Conservation (phyloP, 768 basidiomycete species). For the Psilocybe subaeruginosa region DNA sequence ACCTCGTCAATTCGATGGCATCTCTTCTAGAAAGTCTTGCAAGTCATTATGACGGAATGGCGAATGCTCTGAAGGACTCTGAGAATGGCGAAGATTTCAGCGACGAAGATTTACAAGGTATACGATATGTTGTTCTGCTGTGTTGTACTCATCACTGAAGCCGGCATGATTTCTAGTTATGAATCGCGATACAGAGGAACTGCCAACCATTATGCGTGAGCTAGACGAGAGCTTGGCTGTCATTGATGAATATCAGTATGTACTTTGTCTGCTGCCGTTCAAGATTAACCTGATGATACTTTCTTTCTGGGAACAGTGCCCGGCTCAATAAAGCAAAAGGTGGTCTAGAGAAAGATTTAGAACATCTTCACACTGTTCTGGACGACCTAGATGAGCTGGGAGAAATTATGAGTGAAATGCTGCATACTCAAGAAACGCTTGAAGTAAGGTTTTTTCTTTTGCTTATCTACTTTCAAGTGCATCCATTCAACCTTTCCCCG, state of each 20-base stretch:
- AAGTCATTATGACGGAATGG: conserved; percentile 81
- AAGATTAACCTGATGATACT: background rate
- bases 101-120: conserved; percentile 74
- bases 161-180: conserved; percentile 51
- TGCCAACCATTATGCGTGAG: conserved; percentile 75
- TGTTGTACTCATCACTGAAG: background rate
- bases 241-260: conserved; percentile 64
- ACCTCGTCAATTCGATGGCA: conserved; percentile 68
- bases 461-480: background rate
- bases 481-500: conserved; percentile 3
- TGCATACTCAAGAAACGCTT: conserved; percentile 66
- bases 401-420: conserved; percentile 79
- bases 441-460: conserved; percentile 47
- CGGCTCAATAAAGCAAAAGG: conserved; percentile 48
- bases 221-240: conserved; percentile 59
- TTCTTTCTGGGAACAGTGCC: conserved; percentile 40
- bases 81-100: conserved; percentile 70
- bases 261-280: conserved; percentile 3
- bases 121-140: conserved; percentile 4
- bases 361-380: conserved; percentile 50
- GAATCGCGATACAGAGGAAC: conserved; percentile 79
- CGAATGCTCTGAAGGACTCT: conserved; percentile 61
- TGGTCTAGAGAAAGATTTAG: conserved; percentile 47
- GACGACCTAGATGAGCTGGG: conserved; percentile 77
- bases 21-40: conserved; percentile 70